phyloP scores from a whole-genome alignment of 148 eudicot species.

The Rhododendron henanense region DNA sequence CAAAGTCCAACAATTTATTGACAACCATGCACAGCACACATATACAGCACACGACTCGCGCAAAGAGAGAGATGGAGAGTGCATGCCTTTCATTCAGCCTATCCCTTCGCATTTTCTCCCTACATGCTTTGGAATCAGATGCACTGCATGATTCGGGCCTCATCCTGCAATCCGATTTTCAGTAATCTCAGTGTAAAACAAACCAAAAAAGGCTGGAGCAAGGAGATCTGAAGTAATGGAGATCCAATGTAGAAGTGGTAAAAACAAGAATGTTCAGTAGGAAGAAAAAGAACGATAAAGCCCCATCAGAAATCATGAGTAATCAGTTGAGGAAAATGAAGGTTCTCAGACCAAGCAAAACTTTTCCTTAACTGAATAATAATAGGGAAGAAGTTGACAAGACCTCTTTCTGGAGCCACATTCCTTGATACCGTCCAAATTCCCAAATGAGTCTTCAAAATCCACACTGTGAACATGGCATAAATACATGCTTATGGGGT shows the following conservation, averaged over 20 bases:
- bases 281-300: not conserved
- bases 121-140: constrained; percentile 39
- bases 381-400: not conserved
- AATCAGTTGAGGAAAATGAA: not conserved
- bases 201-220: not conserved
- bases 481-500: not conserved
- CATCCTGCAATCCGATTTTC: constrained; percentile 24
- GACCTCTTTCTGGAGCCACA: constrained; percentile 3
- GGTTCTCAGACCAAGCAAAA: not conserved
- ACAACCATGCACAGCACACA: not conserved
- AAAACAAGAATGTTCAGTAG: not conserved
- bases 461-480: not conserved
- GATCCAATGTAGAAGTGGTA: not conserved
- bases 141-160: constrained; percentile 32
- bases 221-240: not conserved
- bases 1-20: not conserved
- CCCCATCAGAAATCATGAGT: not conserved
- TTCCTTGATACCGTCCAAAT: not conserved
- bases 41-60: not conserved
- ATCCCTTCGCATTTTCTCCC: constrained; percentile 60
- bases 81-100: constrained; percentile 49
- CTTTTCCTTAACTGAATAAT: not conserved
- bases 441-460: not conserved
- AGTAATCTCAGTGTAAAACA: not conserved
- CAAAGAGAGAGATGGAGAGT: constrained; percentile 2